Base-by-base conservation (phyloP, 148 eudicot genomes). In the Nepenthes mirabilis region DNA sequence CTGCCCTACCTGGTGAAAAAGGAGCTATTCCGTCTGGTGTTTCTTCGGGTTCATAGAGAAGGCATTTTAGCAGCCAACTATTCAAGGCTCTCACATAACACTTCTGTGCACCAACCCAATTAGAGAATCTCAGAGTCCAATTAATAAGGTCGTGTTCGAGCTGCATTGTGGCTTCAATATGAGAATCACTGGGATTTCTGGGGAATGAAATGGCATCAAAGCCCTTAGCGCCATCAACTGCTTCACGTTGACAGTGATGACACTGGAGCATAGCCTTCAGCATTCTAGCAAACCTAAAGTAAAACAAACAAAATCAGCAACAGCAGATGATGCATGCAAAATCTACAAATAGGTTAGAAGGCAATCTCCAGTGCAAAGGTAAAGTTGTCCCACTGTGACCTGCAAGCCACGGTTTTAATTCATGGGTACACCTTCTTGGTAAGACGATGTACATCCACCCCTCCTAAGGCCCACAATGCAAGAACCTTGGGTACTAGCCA, bases 181-280 rank as follows among this genome's bases (percentile, higher is more conserved):
- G 95, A 33, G 79, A 55, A 70, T 89, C 96, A 45, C 73, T 80
- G 9, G 78, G 73, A 65, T 86, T 74, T 61, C 70, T 74, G n/a
- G 68, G 73, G 35, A 72, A 72, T 58, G 87, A 89, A 61, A 82
- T 66, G 67, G 87, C 82, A 82, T 87, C 95, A 12, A 89, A 68
- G 13, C 70, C 72, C 70, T 74, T 84, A 53, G 91, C 97, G 67
- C 77, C 89, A 52, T 68, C 82, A 62, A 93, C 82, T 37, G 86
- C 97, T 73, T 77, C 78, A 60, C 79, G 74, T 67, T 93, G 99
- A 66, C 52, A 75, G 47, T 69, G 97, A 69, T 93, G 99, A 72
- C 99, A 89, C 35, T 89, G 91, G 37, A 80, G 85, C 97, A 89
- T 89, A 40, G 78, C 73, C 66, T 78, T 89, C 99, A 95, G 89